phyloP scores from a whole-genome alignment of 495 filamentous ascomycete species.

The Polyplosphaeria fusca region DNA sequence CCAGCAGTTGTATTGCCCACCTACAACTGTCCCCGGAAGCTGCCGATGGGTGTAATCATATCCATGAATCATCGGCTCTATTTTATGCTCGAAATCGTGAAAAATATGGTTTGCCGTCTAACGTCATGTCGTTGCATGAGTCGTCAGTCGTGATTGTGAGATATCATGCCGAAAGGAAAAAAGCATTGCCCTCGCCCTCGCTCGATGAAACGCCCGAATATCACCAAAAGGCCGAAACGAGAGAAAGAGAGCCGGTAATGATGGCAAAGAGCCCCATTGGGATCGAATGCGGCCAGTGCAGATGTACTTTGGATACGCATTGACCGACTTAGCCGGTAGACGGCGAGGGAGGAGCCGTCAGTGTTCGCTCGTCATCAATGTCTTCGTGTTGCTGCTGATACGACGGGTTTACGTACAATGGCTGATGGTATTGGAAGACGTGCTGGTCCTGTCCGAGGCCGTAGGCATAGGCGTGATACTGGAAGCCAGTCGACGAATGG shows the following conservation, averaged over 20 bases:
- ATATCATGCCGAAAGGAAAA: neutral
- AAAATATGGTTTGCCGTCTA: no score
- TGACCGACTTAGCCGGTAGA: slow-evolving; percentile 30
- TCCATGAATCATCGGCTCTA: no score
- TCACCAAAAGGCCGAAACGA: slow-evolving; percentile 17
- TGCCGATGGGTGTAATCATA: no score
- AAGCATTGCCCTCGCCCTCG: neutral
- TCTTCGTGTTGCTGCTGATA: slow-evolving; percentile 26
- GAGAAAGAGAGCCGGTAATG: slow-evolving; percentile 5
- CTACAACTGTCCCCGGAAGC: no score
- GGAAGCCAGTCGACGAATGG: slow-evolving; percentile 5
- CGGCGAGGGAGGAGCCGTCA: slow-evolving; percentile 35
- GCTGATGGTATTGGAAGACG: slow-evolving; percentile 9
- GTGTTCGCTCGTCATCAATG: slow-evolving; percentile 31
- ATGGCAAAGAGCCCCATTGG: no score
- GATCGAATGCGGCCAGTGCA: no score
- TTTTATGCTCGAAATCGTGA: no score
- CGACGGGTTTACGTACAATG: slow-evolving; percentile 14
- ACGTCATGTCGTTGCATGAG: no score
- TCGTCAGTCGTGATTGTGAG: no score
- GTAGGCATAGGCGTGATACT: slow-evolving; percentile 21
- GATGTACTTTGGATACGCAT: no score
- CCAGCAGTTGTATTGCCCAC: no score
- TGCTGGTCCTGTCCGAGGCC: slow-evolving; percentile 21
- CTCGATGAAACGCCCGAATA: neutral